These are phyloP conservation scores for Jacaranda copaia DNA, from an alignment of 257 asterid genomes.

Conservation along the genomic window DNA sequence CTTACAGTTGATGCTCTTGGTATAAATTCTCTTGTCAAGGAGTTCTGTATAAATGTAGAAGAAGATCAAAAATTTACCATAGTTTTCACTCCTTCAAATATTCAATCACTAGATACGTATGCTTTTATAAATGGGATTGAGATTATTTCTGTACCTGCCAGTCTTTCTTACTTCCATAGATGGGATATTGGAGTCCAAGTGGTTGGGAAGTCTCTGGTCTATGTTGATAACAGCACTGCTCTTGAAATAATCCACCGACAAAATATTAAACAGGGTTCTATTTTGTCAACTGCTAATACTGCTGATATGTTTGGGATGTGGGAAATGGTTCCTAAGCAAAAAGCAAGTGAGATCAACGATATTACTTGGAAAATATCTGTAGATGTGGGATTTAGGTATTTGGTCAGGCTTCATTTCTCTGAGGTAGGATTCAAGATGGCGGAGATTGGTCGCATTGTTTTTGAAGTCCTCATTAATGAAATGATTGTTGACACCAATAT, in stretches of 20 bases:
- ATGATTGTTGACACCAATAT: slow-evolving; percentile 39
- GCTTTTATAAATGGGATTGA: no score
- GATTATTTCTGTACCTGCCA: background rate
- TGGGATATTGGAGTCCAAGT: no score
- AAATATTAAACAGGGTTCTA: slow-evolving; percentile 42
- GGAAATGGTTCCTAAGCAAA: slow-evolving; percentile 21
- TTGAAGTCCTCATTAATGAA: slow-evolving; percentile 41
- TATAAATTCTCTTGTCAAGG: no score
- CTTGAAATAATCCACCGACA: background rate
- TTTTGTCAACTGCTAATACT: slow-evolving; percentile 39
- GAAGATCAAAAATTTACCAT: no score
- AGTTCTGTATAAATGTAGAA: no score
- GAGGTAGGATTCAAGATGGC: slow-evolving; percentile 40
- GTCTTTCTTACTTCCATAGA: background rate
- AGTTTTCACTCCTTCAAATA: background rate
- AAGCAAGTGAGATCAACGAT: background rate
- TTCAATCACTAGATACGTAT: slow-evolving; percentile 39
- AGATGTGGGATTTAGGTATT: slow-evolving; percentile 52
- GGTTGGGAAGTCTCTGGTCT: no score
- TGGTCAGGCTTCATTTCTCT: slow-evolving; percentile 13
- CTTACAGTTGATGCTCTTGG: no score
- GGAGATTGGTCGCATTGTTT: slow-evolving; percentile 31
- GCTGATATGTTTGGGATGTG: slow-evolving; percentile 39
- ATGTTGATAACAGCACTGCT: no score
- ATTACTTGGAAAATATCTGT: slow-evolving; percentile 44